Evolutionary conservation across 306 rosid species (phyloP).

Genomic region (Dryas alaskensis): DNA sequence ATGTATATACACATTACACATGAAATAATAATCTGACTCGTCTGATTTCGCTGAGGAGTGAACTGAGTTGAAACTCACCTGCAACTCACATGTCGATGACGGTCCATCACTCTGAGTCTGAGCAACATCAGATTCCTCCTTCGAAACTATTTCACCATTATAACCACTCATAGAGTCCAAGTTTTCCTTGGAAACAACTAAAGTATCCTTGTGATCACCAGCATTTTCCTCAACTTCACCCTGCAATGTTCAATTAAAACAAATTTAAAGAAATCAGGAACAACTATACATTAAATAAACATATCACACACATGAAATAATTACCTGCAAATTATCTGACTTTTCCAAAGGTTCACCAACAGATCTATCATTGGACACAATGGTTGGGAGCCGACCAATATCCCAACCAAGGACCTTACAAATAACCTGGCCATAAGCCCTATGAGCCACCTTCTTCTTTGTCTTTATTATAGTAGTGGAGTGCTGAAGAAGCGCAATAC

Average conservation of each 20-base stretch:
- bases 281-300: background rate
- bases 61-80: constrained; percentile 8
- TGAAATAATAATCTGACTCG: background rate
- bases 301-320: background rate
- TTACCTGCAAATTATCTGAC: constrained; percentile 34
- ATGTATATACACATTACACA: background rate
- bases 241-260: constrained; percentile 2
- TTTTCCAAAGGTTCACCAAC: constrained; percentile 29
- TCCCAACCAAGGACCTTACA: constrained; percentile 65
- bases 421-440: constrained; percentile 59
- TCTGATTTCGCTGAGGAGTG: background rate
- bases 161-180: background rate
- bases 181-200: background rate
- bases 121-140: background rate
- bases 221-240: constrained; percentile 15
- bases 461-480: constrained; percentile 48
- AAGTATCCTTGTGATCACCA: constrained; percentile 1
- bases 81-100: constrained; percentile 2
- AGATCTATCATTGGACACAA: constrained; percentile 43
- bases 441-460: constrained; percentile 54
- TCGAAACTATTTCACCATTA: background rate
- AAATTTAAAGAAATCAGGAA: background rate
- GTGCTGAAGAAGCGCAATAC: constrained; percentile 57
- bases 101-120: background rate
- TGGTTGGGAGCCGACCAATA: constrained; percentile 42